Percentiles rank a stretch among this genome's conserved stretches.
Conservation (phyloP, 1,284 basidiomycete genomes). For the Singerocomus rubriflavus region DNA sequence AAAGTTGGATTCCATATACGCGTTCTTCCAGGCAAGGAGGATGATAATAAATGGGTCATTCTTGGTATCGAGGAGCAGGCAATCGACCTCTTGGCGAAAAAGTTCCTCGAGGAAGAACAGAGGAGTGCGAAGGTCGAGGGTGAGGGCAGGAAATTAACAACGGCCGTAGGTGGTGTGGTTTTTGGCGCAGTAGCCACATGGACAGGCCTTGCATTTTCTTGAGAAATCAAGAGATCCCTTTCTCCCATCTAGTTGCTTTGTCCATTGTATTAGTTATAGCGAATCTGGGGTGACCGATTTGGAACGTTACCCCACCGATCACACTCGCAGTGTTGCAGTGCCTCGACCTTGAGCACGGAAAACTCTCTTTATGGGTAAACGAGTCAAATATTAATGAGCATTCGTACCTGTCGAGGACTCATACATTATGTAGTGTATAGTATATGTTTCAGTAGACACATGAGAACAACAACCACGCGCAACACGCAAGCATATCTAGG, state of each 20-base stretch:
- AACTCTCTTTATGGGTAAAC: slow-evolving; percentile 1
- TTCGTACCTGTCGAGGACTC: neutral
- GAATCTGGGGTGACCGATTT: neutral
- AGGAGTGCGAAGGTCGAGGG: slow-evolving; percentile 19
- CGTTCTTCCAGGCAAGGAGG: slow-evolving; percentile 32
- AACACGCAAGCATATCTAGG: neutral
- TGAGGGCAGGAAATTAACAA: slow-evolving; percentile 26
- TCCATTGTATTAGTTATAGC: neutral
- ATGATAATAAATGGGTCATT: slow-evolving; percentile 42
- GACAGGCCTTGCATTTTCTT: slow-evolving; percentile 36
- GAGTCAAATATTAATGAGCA: slow-evolving; percentile 2
- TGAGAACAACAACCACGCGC: neutral
- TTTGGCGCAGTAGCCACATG: slow-evolving; percentile 39
- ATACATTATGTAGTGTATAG: neutral
- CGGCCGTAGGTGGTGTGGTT: slow-evolving; percentile 35
- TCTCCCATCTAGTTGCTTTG: neutral
- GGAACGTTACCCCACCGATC: slow-evolving; percentile 9
- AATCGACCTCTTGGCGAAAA: slow-evolving; percentile 32
- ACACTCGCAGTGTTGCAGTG: too few species aligned
- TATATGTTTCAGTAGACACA: slow-evolving; percentile 2
- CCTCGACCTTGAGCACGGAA: neutral
- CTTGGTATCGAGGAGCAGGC: slow-evolving; percentile 47
- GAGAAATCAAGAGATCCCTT: slow-evolving; percentile 1
- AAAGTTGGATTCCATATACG: slow-evolving; percentile 44
- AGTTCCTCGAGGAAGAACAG: slow-evolving; percentile 35